Evolutionary conservation across 441 rosid genomes (phyloP).

Genomic region (Jatropha multifida): DNA sequence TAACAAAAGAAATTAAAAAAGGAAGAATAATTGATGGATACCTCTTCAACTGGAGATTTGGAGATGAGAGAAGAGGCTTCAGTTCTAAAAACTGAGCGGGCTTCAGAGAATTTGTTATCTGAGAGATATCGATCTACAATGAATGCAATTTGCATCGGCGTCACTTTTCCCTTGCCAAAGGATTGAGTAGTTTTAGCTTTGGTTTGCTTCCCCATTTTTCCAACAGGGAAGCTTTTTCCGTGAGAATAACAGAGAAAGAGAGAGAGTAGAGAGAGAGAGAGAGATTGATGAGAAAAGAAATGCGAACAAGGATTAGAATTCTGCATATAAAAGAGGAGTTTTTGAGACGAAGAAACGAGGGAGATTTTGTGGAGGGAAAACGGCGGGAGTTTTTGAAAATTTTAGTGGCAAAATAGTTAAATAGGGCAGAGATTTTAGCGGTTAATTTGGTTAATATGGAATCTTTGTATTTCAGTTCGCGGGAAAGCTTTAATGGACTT

Average conservation of each 20-base stretch:
- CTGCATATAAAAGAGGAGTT: neutral
- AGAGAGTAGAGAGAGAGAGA: neutral
- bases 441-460: neutral
- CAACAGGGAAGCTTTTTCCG: neutral
- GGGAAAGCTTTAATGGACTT: neutral
- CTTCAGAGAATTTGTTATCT: conserved; percentile 56
- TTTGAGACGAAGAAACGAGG: neutral
- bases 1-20: neutral
- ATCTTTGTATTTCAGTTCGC: neutral
- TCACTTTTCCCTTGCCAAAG: conserved; percentile 63
- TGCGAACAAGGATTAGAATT: neutral
- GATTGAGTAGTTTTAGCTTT: conserved; percentile 39
- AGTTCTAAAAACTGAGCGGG: conserved; percentile 49
- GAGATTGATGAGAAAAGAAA: neutral
- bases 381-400: conserved; percentile 5
- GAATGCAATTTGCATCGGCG: conserved; percentile 75
- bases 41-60: conserved; percentile 64
- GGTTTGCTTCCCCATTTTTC: conserved; percentile 54
- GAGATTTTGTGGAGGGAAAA: neutral
- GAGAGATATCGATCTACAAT: conserved; percentile 79
- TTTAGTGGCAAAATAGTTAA: neutral
- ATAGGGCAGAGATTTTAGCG: neutral
- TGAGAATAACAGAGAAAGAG: neutral
- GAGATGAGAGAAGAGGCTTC: conserved; percentile 79
- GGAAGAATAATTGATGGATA: neutral